Base-by-base conservation (phyloP, 139 green algal genomes). In the Asterochloris sp. region DNA sequence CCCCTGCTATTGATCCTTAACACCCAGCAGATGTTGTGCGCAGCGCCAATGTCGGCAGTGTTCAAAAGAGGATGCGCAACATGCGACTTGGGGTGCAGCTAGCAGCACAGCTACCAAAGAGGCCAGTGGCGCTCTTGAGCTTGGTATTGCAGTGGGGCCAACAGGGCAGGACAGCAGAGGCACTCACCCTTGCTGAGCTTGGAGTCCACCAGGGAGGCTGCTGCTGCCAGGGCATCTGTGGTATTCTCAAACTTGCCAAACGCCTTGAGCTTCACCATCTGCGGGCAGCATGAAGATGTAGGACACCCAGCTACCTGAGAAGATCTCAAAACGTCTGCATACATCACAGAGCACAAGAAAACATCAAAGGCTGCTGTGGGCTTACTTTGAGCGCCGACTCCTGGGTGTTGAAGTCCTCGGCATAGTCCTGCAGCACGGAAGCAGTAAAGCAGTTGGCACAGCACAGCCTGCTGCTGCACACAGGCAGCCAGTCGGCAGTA, bases 211-310 rank as follows among this genome's bases (percentile, higher is more conserved):
- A 99, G 87, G 11, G 95, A 92, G 10, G 95, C 95, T 21, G 97
- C 95, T 24, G 97, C 94, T 28, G 93, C 92, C 28, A 99, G 91
- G 29, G 97, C 97, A 79, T 99, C 97, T 12, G 96, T 93, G 0
- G 97, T 99, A 89, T 98, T 97, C 27, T 98, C 95, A 87, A 99
- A 99, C 85, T 98, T 98, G 83, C 82, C 89, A 86, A 99, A 99
- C 11, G 93, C 91, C 87, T 99, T 98, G 13, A 99, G 90, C 92
- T 99, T 98, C 19, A 99, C 95, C 15, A 97, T 47, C 96, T 97
- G 90, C 74, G 83, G 19, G 38, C 38, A 63, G 21, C 76, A 69
- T 47, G 13, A 6, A 69, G 21, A 27, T 75, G 61, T 74, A 24
- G 19, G 63, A 23, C 27, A 73, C 47, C 67, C 16, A 16, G 27